A percentile compares a stretch with the other conserved stretches of the same genome.
These are phyloP conservation scores for Barbarea vulgaris DNA, from an alignment of 345 rosid genomes.

Conservation along the genomic window DNA sequence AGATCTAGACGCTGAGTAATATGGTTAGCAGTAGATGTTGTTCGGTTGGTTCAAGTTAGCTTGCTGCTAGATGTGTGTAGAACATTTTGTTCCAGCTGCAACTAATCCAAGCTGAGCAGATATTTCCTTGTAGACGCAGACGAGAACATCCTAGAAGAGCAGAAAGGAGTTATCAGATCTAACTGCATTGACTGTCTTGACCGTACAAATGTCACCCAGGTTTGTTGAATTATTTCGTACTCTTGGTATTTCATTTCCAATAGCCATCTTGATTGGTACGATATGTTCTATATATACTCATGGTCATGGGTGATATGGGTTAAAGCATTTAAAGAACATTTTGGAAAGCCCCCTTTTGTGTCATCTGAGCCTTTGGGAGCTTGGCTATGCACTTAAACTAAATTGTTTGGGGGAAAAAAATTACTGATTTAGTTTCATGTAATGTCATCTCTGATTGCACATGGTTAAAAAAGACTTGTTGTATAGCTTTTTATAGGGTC, in stretches of 20 bases:
- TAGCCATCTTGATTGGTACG: slow-evolving; percentile 32
- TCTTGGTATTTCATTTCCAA: not conserved
- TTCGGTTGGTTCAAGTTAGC: slow-evolving; percentile 13
- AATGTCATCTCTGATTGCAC: slow-evolving; percentile 1
- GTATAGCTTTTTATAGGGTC: slow-evolving; percentile 10
- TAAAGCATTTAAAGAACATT: not conserved
- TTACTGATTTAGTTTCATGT: not conserved
- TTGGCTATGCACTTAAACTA: not conserved
- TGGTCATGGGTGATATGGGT: slow-evolving; percentile 9
- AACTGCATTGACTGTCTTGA: slow-evolving; percentile 98
- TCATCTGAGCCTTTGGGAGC: slow-evolving; percentile 17
- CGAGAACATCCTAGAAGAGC: slow-evolving; percentile 74
- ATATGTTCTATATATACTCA: slow-evolving; percentile 16
- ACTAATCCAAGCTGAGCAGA: slow-evolving; percentile 81
- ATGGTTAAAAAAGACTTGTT: not conserved
- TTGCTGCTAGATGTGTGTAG: slow-evolving; percentile 43
- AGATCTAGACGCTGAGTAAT: slow-evolving; percentile 7
- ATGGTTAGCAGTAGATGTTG: slow-evolving; percentile 9
- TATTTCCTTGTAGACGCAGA: slow-evolving; percentile 71
- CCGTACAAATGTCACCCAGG: slow-evolving; percentile 98
- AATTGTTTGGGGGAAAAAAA: not conserved
- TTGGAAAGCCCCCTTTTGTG: not conserved
- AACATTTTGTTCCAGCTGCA: slow-evolving; percentile 47
- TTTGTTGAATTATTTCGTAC: slow-evolving; percentile 33
- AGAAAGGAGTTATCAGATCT: slow-evolving; percentile 85